Evolutionary conservation across 2,329 filamentous ascomycete species (phyloP).

Genomic region (Ustilaginoidea virens): DNA sequence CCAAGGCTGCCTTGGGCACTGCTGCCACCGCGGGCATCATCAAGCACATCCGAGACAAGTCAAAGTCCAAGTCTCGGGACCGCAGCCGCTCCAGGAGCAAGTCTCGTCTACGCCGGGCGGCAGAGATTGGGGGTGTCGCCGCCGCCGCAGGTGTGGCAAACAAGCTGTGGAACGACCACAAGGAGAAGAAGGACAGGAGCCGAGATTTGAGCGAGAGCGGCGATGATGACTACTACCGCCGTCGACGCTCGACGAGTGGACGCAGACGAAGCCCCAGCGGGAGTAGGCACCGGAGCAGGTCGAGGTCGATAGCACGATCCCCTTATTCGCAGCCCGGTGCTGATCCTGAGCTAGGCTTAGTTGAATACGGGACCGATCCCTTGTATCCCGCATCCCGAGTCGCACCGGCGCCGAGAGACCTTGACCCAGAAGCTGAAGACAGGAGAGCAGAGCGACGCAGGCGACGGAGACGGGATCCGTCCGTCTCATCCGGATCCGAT

Average conservation of each 20-base stretch:
- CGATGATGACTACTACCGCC: slow-evolving; percentile 21
- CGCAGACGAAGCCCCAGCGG: slow-evolving; percentile 11
- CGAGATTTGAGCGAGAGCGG: slow-evolving; percentile 15
- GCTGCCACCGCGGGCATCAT: slow-evolving; percentile 42
- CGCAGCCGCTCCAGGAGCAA: slow-evolving; percentile 26
- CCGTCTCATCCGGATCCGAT: slow-evolving; percentile 17
- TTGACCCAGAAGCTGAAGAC: slow-evolving; percentile 34
- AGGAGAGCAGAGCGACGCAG: slow-evolving; percentile 22
- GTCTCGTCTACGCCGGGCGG: slow-evolving; percentile 34
- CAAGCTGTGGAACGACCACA: slow-evolving; percentile 44
- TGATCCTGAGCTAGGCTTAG: slow-evolving; percentile 54
- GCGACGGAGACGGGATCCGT: slow-evolving; percentile 18
- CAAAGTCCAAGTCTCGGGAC: slow-evolving; percentile 16
- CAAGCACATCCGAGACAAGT: slow-evolving; percentile 40
- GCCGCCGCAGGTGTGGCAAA: slow-evolving; percentile 44
- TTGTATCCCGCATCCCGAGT: slow-evolving; percentile 27
- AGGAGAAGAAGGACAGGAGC: slow-evolving; percentile 41
- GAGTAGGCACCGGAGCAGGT: slow-evolving; percentile 21
- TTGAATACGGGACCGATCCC: slow-evolving; percentile 49
- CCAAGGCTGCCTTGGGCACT: slow-evolving; percentile 43
- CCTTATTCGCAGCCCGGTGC: slow-evolving; percentile 34
- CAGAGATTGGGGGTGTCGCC: slow-evolving; percentile 44
- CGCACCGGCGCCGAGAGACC: slow-evolving; percentile 18
- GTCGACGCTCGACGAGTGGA: slow-evolving; percentile 17
- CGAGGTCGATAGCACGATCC: slow-evolving; percentile 36